Evolutionary conservation across 2,329 filamentous ascomycete genomes (phyloP), one percentile per base, ranked within the genome.

Genomic region (Septoria linicola): DNA sequence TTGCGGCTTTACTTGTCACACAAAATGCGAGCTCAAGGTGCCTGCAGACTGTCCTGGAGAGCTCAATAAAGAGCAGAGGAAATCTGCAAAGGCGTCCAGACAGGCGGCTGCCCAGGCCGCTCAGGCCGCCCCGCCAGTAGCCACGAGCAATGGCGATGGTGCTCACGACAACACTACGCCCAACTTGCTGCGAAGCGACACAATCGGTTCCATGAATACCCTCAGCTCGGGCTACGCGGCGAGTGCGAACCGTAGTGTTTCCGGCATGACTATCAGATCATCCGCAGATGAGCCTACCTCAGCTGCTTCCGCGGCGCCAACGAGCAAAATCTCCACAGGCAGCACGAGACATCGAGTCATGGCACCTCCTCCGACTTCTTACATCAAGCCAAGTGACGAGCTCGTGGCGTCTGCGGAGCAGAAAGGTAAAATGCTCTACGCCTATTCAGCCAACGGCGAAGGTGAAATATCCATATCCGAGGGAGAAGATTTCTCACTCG

Each of bases 11-110:
- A 96, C 91, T 1, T 99, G 93, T 67, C 93, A 99, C 72, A 95
- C 85, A 76, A 99, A 99, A 73, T 99, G 93, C 69, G 89, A 99
- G 74, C 93, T 99, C 86, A 99, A 97, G 72, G 93, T 97, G 0
- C 90, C 93, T 0, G 88, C 93, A 6, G 89, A 96, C 67, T 99
- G 93, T 66, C 93, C 93, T 0, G 93, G 93, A 42, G 93, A 97
- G 66, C 83, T 93, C 67, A 85, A 79, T 57, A 99, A 97, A 71
- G 93, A 97, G 57, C 91, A 96, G 63, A 91, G 85, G 74, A 99
- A 96, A 77, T 95, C 91, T 64, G 78, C 95, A 35, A 97, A 97
- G 72, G 80, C 80, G 35, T 86, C 91, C 67, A 82, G 91, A 54
- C 92, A 97, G 72, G 85, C 88, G 53, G 79, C 84, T 3, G 87